Percentiles rank a stretch among this genome's conserved stretches.
Evolutionary conservation across 768 basidiomycete genomes (phyloP).

Genomic region (Russula sp.): DNA sequence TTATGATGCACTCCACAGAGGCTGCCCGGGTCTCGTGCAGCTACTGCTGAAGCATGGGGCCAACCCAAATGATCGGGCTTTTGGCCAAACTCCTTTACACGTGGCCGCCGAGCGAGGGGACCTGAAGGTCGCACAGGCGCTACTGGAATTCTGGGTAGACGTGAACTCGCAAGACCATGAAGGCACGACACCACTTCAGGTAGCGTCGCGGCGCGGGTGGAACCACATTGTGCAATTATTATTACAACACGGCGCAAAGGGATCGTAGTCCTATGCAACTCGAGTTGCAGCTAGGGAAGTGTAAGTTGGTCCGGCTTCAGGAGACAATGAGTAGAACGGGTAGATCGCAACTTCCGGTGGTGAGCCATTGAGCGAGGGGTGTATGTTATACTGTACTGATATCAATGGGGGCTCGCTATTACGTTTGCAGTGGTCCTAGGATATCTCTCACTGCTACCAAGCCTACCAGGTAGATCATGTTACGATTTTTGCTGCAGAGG

Average conservation of each 20-base stretch:
- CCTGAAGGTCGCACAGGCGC: not conserved
- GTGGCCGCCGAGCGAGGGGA: not conserved
- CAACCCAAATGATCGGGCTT: not conserved
- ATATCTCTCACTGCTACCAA: no score
- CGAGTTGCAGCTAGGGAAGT: no score
- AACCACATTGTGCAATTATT: not conserved
- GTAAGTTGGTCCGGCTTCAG: no score
- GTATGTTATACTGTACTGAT: no score
- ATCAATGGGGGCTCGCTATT: no score
- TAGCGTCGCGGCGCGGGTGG: not conserved
- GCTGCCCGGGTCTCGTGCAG: not conserved
- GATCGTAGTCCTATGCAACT: not conserved
- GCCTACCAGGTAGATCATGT: not conserved
- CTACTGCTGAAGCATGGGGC: not conserved
- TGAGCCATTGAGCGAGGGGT: no score
- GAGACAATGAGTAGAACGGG: no score
- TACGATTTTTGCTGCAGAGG: not conserved
- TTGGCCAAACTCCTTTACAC: not conserved
- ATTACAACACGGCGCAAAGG: not conserved
- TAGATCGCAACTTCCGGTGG: no score
- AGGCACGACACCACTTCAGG: not conserved
- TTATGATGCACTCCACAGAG: not conserved
- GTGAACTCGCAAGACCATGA: not conserved
- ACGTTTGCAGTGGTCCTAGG: no score
- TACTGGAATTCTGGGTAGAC: not conserved